Evolutionary conservation across 148 eudicot genomes (phyloP), one percentile per base, ranked within the genome.

Genomic region (Gaultheria prostrata): DNA sequence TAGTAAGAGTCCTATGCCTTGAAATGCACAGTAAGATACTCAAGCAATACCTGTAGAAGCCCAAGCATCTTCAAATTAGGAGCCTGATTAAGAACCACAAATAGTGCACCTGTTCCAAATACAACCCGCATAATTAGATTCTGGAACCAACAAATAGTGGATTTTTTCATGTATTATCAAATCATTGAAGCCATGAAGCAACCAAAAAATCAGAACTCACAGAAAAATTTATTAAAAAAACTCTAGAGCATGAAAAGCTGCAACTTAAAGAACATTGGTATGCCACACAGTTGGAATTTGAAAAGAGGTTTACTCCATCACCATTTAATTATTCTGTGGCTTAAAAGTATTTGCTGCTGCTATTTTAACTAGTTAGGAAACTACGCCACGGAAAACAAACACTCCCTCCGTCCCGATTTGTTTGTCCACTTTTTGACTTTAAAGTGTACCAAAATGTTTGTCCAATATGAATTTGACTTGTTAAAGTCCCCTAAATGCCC

Each of bases 1-100:
- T 8, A 28, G 24, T 50, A 43, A 78, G 67, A 35, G 46, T 30
- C 72, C 63, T 43, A 63, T 57, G 51, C 83, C 21, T 59, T 77
- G 28, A 46, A 76, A 56, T 51, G 3, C 8, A 21, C 21, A 79
- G 45, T 79, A 57, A n/a, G 43, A 78, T 26, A 24, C 32, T 53
- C 6, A 35, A 83, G 30, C 49, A 45, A 48, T 83, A 89, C 99
- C 98, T 97, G 99, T 85, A 97, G 87, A 79, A 97, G 90, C 80
- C 98, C 99, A 75, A 97, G 98, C 92, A 93, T 93, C 92, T 95
- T 97, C 91, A 97, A 81, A 83, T 97, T 95, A 50, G 99, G 98
- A 82, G 98, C 90, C 82, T 86, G 81, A 87, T 86, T 92, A 74
- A 97, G 88, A 80, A 97, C 89, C 85, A 97, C 99, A 88, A 95